Base-by-base conservation (phyloP, 129 eudicot genomes). In the Logfia minima region DNA sequence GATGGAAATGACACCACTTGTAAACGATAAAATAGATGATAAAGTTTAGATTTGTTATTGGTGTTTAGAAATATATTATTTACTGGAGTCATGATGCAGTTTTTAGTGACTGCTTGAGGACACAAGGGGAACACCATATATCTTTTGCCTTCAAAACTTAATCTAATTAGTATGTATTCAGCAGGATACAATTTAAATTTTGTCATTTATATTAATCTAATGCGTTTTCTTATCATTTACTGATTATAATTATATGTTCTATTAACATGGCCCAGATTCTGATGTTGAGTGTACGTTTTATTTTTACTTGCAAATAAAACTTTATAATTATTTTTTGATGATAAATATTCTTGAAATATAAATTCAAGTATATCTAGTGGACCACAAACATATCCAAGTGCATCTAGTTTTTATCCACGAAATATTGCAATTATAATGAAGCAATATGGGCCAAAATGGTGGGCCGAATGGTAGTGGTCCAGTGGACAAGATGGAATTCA, bases 21-120 rank as follows among this genome's bases (percentile, higher is more conserved):
- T 93, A 69, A 87, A 60, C 79, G 98, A 93, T 24, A 93, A 93
- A 79, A 76, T 91, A 82, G 98, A 93, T 34, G 96, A 93, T 80
- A 90, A 88, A 78, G 96, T 90, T 77, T 93, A 77, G 87, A 77
- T 78, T 70, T 70, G 32, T 65, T 34, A 53, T 66, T 58, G 71
- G 66, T 79, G 60, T 73, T 80, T 81, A 81, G 84, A 59, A 81
- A 68, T 55, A 68, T 63, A 66, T 74, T 60, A 59, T 68, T 75
- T 45, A 81, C 80, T 59, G 31, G 56, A 67, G 66, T 75, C 39
- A 34, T 81, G 69, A 75, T 80, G 80, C 76, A 81, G 84, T 34
- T 81, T 74, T 68, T 81, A 75, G 76, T 68, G 24, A 62, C 56
- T 80, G 59, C 72, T 78, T 17, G 74, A 78, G 37, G 59, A 58